Conservation (phyloP, 2,329 filamentous ascomycete species). For the Nakataea oryzae region DNA sequence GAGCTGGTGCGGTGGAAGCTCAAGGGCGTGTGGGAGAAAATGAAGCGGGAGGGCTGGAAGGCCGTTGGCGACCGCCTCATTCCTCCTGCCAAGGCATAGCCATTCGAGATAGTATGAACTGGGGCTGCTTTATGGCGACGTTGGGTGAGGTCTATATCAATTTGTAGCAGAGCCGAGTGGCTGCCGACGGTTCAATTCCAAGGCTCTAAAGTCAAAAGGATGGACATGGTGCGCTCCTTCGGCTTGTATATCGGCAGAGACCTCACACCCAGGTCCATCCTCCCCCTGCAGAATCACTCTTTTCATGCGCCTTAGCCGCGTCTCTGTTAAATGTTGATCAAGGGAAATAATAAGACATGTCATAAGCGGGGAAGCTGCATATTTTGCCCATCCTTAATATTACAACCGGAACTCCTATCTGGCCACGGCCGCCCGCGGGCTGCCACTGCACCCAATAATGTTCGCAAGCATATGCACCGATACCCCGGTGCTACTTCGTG, state of each 20-base stretch:
- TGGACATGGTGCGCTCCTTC: background rate
- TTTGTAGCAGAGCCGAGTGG: background rate
- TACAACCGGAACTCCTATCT: constrained; percentile 3
- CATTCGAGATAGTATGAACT: no score
- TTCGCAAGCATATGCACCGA: background rate
- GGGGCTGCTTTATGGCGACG: no score
- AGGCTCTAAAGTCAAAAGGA: no score
- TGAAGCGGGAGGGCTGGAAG: constrained; percentile 59
- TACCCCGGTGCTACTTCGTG: background rate
- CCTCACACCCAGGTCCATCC: background rate
- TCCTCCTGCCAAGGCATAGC: constrained; percentile 18
- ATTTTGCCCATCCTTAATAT: constrained; percentile 2
- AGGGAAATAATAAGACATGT: background rate
- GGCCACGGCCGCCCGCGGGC: background rate
- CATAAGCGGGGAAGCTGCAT: constrained; percentile 5
- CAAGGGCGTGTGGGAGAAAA: constrained; percentile 55
- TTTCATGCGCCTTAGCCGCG: no score
- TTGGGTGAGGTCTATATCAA: background rate
- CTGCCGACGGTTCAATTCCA: background rate
- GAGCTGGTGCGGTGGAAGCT: constrained; percentile 71
- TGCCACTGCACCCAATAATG: background rate
- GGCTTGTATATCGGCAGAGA: background rate
- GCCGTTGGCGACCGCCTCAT: constrained; percentile 38
- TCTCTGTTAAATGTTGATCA: background rate
- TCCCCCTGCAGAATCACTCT: background rate